Percentiles rank a stretch among this genome's conserved stretches.
Conservation (phyloP, 2,329 filamentous ascomycete genomes). For the Ambrosiella beaveri region DNA sequence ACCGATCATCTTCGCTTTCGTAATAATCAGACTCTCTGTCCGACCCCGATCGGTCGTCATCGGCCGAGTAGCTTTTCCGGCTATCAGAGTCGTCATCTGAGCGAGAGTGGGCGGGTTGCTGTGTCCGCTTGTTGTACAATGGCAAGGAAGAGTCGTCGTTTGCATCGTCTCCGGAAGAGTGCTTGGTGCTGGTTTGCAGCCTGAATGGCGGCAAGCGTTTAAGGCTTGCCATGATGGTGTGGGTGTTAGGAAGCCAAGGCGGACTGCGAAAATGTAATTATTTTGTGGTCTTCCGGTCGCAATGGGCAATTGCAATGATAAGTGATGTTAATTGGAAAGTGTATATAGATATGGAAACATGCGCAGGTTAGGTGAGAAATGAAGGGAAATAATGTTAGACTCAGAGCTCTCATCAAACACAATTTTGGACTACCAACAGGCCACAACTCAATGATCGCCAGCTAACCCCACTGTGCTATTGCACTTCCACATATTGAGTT, state of each 20-base stretch:
- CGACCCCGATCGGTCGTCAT: neutral
- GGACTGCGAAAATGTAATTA: neutral
- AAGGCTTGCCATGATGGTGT: constrained; percentile 9
- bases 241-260: neutral
- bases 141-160: constrained; percentile 17
- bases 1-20: neutral
- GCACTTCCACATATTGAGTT: too few relatives aligned
- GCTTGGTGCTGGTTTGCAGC: constrained; percentile 18
- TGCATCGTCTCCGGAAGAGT: constrained; percentile 23
- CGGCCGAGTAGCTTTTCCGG: neutral
- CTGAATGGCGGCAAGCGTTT: constrained; percentile 11
- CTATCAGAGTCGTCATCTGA: constrained; percentile 5
- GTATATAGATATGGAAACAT: too few relatives aligned
- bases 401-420: too few relatives aligned
- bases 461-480: too few relatives aligned
- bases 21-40: constrained; percentile 2
- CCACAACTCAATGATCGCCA: too few relatives aligned
- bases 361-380: too few relatives aligned
- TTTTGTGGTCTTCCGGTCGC: too few relatives aligned
- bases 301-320: too few relatives aligned
- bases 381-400: too few relatives aligned
- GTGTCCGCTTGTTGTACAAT: constrained; percentile 19
- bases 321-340: too few relatives aligned
- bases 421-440: too few relatives aligned
- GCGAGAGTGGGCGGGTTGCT: neutral